Conservation (phyloP, 2,329 filamentous ascomycete genomes). For the Hymenoscyphus fraxineus region DNA sequence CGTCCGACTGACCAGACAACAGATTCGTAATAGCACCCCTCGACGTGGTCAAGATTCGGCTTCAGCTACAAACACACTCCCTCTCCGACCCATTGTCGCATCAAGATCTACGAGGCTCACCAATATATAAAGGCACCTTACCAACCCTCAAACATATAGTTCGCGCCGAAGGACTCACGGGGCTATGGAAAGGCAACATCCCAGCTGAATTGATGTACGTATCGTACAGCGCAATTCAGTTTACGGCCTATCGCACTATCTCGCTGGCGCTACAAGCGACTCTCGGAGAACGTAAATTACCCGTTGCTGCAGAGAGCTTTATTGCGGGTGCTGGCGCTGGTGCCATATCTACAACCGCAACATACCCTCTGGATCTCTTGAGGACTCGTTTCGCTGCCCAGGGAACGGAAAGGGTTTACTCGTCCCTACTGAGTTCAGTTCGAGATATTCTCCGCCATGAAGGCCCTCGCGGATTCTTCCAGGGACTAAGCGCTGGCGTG, state of each 20-base stretch:
- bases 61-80: slow-evolving; percentile 88
- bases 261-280: slow-evolving; percentile 57
- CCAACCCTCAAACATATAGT: slow-evolving; percentile 74
- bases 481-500: slow-evolving; percentile 75
- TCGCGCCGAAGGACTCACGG: slow-evolving; percentile 74
- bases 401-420: slow-evolving; percentile 75
- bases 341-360: slow-evolving; percentile 73
- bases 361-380: slow-evolving; percentile 90
- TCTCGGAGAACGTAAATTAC: slow-evolving; percentile 45
- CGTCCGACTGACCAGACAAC: slow-evolving; percentile 12
- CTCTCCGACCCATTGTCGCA: slow-evolving; percentile 64
- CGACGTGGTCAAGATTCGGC: slow-evolving; percentile 95
- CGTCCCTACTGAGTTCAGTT: slow-evolving; percentile 64
- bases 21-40: slow-evolving; percentile 93
- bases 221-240: slow-evolving; percentile 84
- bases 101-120: slow-evolving; percentile 42
- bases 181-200: slow-evolving; percentile 96
- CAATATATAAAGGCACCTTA: slow-evolving; percentile 70
- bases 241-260: slow-evolving; percentile 77
- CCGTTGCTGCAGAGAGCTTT: slow-evolving; percentile 72
- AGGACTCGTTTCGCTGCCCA: slow-evolving; percentile 96
- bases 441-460: slow-evolving; percentile 71
- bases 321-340: slow-evolving; percentile 79
- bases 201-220: slow-evolving; percentile 94
- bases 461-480: slow-evolving; percentile 78